Conservation (phyloP, 805 yeast genomes). For the Pichia cabralensis region DNA sequence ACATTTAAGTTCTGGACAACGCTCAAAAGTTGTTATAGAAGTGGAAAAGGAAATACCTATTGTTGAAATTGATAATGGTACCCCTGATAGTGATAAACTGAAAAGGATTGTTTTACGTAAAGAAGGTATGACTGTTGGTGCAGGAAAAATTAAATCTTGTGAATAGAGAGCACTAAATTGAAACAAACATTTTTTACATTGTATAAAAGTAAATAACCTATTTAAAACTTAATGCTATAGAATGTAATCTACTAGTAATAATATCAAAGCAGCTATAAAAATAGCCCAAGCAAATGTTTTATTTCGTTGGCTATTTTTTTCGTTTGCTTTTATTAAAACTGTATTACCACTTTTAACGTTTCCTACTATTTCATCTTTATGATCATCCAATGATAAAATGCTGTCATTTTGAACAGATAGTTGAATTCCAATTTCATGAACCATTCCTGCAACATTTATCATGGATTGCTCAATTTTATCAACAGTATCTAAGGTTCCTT, state of each 20-base stretch:
- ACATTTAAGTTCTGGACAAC: conserved; percentile 52
- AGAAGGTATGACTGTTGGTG: conserved; percentile 63
- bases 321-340: conserved; percentile 58
- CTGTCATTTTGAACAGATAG: conserved; percentile 62
- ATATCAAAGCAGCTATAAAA: conserved; percentile 42
- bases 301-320: conserved; percentile 52
- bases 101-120: conserved; percentile 64
- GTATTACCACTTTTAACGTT: conserved; percentile 67
- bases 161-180: too few relatives aligned
- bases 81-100: conserved; percentile 22
- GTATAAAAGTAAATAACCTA: not conserved
- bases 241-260: conserved; percentile 46
- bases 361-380: conserved; percentile 53
- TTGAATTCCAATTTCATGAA: conserved; percentile 66
- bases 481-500: conserved; percentile 51
- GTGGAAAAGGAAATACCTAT: conserved; percentile 4
- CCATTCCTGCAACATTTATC: conserved; percentile 65
- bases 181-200: not conserved
- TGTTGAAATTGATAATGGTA: conserved; percentile 1
- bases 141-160: conserved; percentile 20
- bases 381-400: conserved; percentile 51
- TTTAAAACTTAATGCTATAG: conserved; percentile 9
- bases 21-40: conserved; percentile 44
- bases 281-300: conserved; percentile 47
- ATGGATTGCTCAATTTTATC: conserved; percentile 52